Evolutionary conservation across 495 filamentous ascomycete genomes (phyloP), one percentile per base, ranked within the genome.

Genomic region (Penicillium arizonense): DNA sequence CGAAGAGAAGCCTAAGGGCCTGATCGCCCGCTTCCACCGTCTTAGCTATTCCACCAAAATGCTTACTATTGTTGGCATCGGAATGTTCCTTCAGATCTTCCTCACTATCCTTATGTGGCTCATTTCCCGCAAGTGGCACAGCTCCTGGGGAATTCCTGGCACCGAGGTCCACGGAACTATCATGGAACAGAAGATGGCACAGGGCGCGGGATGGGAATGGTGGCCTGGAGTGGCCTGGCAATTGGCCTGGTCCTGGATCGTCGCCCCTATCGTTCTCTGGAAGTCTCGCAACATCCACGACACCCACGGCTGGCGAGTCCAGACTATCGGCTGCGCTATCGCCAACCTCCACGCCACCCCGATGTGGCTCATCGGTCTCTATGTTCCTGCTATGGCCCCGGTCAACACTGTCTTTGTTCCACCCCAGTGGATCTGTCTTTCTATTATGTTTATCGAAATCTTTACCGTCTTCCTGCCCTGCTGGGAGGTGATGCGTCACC

Each of bases 301-400:
- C 56, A 84, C 85, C 4, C 80, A 87, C 47, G 79, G 81, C 47
- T 89, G 86, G 86, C 77, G 83, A n/a, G 55, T 77, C 4, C 85
- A 88, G 58, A 88, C 84, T 10, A 82, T 81, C 26, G 66, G 75
- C 18, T 85, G 82, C 58, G 78, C 79, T 53, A 52, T 88, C 49
- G 79, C 82, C 75, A 67, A 52, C 20, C 77, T 88, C 11, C 84
- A 76, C 33, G 86, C 83, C 10, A 81, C 84, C 5, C 86, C 86
- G 0, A 69, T 89, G 62, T 88, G 84, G 84, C 73, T 88, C 20
- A 71, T 81, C 55, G 76, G 74, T 10, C 66, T 84, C 18, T 88
- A 87, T 58, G 73, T 82, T 5, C 75, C 81, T 13, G 73, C 47
- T 1, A 82, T 88, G 65, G 72, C 62, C n/a, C 54, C 69, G 0